Evolutionary conservation across 2,329 filamentous ascomycete species (phyloP).

Genomic region (Beauveria scarabaeidicola): DNA sequence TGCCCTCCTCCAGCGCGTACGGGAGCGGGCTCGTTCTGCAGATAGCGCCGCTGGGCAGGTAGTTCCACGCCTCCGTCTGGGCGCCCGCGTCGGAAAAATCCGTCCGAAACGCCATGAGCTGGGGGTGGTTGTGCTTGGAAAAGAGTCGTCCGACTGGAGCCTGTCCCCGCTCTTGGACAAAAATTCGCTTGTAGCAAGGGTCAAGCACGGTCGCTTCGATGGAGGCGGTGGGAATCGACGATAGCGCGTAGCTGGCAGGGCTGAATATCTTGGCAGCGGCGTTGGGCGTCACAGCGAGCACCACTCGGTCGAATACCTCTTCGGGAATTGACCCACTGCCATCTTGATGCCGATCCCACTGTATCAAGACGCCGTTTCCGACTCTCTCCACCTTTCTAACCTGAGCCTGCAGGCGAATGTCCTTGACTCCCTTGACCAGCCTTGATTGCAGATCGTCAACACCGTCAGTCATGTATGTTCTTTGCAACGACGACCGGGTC

Average conservation of each 20-base stretch:
- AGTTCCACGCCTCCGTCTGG: slow-evolving; percentile 44
- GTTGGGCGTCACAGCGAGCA: slow-evolving; percentile 48
- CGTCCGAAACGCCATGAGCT: slow-evolving; percentile 28
- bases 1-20: slow-evolving; percentile 26
- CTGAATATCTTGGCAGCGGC: slow-evolving; percentile 40
- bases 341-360: slow-evolving; percentile 3
- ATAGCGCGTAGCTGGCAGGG: slow-evolving; percentile 29
- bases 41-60: slow-evolving; percentile 40
- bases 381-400: slow-evolving; percentile 25
- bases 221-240: slow-evolving; percentile 36
- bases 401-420: slow-evolving; percentile 31
- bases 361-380: slow-evolving; percentile 3
- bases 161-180: not conserved
- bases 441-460: slow-evolving; percentile 39
- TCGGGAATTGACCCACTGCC: slow-evolving; percentile 13
- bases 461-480: slow-evolving; percentile 44
- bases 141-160: not conserved
- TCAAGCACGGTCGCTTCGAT: slow-evolving; percentile 40
- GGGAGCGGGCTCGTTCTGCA: slow-evolving; percentile 44
- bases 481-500: slow-evolving; percentile 34
- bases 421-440: slow-evolving; percentile 30
- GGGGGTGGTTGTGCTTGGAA: slow-evolving; percentile 17
- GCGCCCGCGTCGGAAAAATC: slow-evolving; percentile 20
- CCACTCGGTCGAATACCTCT: slow-evolving; percentile 40
- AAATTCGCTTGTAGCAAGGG: not conserved